A percentile compares a stretch with the other conserved stretches of the same genome.
These are phyloP conservation scores for Gynostemma pentaphyllum DNA, from an alignment of 306 rosid genomes.

Conservation along the genomic window DNA sequence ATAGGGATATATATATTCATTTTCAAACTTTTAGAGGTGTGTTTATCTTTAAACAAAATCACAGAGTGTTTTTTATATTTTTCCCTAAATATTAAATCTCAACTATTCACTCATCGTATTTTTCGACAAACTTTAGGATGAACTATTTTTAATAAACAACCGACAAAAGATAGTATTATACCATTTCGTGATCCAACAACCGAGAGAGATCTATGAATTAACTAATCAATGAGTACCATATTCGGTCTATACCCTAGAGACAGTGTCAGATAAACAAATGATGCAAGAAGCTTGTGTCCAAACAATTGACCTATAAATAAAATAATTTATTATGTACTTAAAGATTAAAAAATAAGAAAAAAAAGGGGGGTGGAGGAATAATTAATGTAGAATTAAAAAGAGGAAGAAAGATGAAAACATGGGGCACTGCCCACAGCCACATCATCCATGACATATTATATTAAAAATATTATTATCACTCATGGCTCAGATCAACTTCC, in stretches of 20 bases:
- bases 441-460: slow-evolving; percentile 3
- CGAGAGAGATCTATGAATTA: not conserved
- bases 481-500: not conserved
- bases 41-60: no score
- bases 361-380: not conserved
- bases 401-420: not conserved
- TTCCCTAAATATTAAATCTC: no score
- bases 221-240: not conserved
- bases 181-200: no score
- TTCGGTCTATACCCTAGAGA: slow-evolving; percentile 1
- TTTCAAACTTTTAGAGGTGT: no score
- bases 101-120: no score
- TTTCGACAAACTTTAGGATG: no score
- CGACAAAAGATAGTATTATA: no score
- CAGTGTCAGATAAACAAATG: not conserved
- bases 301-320: not conserved
- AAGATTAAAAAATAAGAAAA: not conserved
- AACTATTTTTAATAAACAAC: no score
- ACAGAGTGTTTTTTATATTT: no score
- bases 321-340: not conserved
- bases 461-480: no score
- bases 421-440: slow-evolving; percentile 9
- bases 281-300: not conserved
- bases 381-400: not conserved
- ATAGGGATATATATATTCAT: no score